Conservation (phyloP, 139 green algal genomes). For the Closterium sp. region DNA sequence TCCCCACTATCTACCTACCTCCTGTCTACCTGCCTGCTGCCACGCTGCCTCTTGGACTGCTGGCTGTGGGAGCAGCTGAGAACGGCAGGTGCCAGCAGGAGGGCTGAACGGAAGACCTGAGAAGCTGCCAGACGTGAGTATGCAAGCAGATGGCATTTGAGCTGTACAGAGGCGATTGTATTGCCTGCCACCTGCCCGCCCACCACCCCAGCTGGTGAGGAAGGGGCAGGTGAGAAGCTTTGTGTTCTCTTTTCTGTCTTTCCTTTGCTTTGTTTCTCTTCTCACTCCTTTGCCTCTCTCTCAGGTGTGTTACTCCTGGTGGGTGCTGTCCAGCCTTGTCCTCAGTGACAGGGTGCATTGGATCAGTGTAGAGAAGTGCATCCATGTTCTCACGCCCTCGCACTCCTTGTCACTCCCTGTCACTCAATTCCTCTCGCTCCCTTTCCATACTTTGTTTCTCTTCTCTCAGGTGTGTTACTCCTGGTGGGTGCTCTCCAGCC, state of each 20-base stretch:
- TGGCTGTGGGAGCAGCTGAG: slow-evolving; percentile 89
- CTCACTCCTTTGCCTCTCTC: neutral
- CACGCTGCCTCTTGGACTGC: slow-evolving; percentile 64
- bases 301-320: slow-evolving; percentile 94
- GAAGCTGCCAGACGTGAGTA: slow-evolving; percentile 57
- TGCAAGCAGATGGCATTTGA: too few species aligned
- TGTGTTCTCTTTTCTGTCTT: too few species aligned
- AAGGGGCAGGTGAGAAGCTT: too few species aligned
- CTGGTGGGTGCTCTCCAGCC: slow-evolving; percentile 95
- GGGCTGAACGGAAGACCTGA: slow-evolving; percentile 57
- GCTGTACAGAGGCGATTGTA: too few species aligned
- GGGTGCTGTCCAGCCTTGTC: slow-evolving; percentile 88
- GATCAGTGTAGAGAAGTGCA: slow-evolving; percentile 73
- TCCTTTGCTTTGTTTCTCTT: too few species aligned
- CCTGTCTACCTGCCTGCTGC: too few species aligned
- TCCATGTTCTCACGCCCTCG: neutral
- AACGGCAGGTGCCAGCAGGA: slow-evolving; percentile 84
- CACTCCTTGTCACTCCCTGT: too few species aligned
- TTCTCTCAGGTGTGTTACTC: slow-evolving; percentile 45
- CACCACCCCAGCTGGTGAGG: too few species aligned
- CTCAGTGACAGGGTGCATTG: slow-evolving; percentile 87
- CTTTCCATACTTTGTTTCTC: too few species aligned
- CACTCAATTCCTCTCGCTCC: too few species aligned
- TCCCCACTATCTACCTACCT: too few species aligned
- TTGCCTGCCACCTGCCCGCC: too few species aligned